Evolutionary conservation across 176 grass and related monocot genomes (phyloP).

Genomic region (Dactylis glomerata): DNA sequence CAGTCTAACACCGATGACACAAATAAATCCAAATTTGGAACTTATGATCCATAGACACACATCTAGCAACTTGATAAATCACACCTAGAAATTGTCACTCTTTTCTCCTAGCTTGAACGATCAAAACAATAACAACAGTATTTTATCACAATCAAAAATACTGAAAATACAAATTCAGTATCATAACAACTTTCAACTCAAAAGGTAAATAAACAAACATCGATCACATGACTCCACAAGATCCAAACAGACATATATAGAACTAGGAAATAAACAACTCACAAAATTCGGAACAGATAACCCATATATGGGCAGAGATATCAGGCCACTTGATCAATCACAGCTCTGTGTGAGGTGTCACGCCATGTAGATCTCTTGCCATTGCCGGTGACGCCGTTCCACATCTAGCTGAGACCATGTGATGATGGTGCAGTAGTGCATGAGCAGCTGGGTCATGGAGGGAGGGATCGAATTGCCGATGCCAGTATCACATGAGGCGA

Average conservation of each 20-base stretch:
- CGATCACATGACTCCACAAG: not conserved
- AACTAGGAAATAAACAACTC: not conserved
- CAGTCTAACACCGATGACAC: not conserved
- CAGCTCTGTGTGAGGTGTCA: not conserved
- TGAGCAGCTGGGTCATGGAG: not conserved
- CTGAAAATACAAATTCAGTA: not conserved
- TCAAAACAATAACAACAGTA: too few species aligned
- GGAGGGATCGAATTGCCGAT: not conserved
- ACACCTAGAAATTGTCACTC: too few species aligned
- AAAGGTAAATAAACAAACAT: not conserved
- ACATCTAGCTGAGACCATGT: not conserved
- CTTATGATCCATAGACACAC: not conserved
- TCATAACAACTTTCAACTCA: not conserved
- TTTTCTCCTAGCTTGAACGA: too few species aligned
- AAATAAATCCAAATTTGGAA: not conserved
- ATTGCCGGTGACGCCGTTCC: not conserved
- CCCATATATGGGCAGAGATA: not conserved
- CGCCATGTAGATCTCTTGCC: not conserved
- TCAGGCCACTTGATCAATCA: not conserved
- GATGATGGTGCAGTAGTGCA: not conserved
- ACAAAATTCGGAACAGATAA: not conserved
- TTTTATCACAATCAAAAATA: not conserved
- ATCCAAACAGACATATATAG: not conserved
- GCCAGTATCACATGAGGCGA: not conserved
- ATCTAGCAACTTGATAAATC: too few species aligned